Percentiles rank a stretch among this genome's conserved stretches.
phyloP scores from a whole-genome alignment of 495 filamentous ascomycete genomes.

The Penicillium steckii region DNA sequence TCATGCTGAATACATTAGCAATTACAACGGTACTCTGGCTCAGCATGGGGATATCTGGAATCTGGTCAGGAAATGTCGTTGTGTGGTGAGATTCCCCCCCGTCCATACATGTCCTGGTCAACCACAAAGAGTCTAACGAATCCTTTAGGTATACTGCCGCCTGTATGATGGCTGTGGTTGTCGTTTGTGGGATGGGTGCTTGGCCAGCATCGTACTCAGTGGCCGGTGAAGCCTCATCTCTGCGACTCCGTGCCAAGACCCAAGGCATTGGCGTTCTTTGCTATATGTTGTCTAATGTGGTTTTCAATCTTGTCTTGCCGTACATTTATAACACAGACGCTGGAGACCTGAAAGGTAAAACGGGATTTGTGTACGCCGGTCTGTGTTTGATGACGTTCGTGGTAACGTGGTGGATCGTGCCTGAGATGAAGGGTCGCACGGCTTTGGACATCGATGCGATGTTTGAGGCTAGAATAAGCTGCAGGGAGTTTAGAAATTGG shows the following conservation, averaged over 20 bases:
- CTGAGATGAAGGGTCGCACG: constrained; percentile 27
- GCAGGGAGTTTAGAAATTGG: constrained; percentile 9
- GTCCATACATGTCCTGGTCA: background rate
- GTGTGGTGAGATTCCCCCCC: constrained; percentile 19
- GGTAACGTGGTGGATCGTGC: constrained; percentile 17
- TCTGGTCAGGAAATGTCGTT: constrained; percentile 23
- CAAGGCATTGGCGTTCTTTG: constrained; percentile 19
- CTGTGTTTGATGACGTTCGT: constrained; percentile 15
- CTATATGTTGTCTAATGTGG: constrained; percentile 16
- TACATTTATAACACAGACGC: constrained; percentile 28
- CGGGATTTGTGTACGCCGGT: constrained; percentile 24
- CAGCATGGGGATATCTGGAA: constrained; percentile 32
- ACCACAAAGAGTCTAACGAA: background rate
- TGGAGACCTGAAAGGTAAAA: constrained; percentile 21
- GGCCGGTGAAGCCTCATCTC: constrained; percentile 19
- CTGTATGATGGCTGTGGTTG: constrained; percentile 22
- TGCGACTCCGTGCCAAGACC: constrained; percentile 25
- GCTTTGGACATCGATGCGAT: constrained; percentile 23
- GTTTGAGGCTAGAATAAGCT: constrained; percentile 16
- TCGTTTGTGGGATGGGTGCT: constrained; percentile 22
- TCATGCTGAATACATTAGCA: constrained; percentile 20
- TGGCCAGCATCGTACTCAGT: constrained; percentile 31
- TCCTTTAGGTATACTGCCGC: constrained; percentile 28
- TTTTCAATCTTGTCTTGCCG: constrained; percentile 18
- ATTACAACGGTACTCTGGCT: constrained; percentile 24